Evolutionary conservation across 257 asterid genomes (phyloP).

Genomic region (Przewalskia tangutica): DNA sequence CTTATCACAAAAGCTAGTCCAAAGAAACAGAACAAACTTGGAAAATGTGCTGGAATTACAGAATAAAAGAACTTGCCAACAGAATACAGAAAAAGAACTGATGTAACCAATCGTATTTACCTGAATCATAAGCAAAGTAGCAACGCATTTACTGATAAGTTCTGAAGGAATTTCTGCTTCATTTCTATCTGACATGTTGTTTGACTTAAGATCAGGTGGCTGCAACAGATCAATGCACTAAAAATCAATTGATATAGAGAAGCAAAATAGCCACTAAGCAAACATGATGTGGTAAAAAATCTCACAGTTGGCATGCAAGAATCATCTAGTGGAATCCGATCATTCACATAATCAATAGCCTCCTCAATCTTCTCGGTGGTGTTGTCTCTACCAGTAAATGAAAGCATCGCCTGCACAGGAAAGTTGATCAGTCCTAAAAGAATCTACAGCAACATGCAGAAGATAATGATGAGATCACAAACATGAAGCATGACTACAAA

Average conservation of each 20-base stretch:
- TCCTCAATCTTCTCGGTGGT: constrained; percentile 59
- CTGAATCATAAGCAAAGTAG: constrained; percentile 87
- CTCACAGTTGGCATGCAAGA: constrained; percentile 29
- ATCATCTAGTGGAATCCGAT: constrained; percentile 29
- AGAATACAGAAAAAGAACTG: background rate
- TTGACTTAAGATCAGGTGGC: constrained; percentile 38
- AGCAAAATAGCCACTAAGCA: background rate
- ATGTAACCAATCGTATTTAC: constrained; percentile 10
- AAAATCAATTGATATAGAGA: constrained; percentile 6
- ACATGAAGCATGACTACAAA: background rate
- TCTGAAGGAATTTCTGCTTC: constrained; percentile 66
- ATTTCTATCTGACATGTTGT: constrained; percentile 25
- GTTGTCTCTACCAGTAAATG: constrained; percentile 43
- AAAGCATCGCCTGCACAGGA: constrained; percentile 49
- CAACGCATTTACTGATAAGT: constrained; percentile 68
- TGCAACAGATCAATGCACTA: constrained; percentile 19
- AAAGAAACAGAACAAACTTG: background rate
- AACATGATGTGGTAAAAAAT: constrained; percentile 8
- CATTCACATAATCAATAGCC: constrained; percentile 34
- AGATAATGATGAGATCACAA: background rate
- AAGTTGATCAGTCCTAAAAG: background rate
- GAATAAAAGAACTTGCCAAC: background rate
- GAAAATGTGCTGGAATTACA: background rate
- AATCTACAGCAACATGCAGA: background rate
- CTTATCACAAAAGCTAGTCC: background rate